These are phyloP conservation scores for Coniochaeta sp. DNA, from an alignment of 2,329 filamentous ascomycete species.

Conservation along the genomic window DNA sequence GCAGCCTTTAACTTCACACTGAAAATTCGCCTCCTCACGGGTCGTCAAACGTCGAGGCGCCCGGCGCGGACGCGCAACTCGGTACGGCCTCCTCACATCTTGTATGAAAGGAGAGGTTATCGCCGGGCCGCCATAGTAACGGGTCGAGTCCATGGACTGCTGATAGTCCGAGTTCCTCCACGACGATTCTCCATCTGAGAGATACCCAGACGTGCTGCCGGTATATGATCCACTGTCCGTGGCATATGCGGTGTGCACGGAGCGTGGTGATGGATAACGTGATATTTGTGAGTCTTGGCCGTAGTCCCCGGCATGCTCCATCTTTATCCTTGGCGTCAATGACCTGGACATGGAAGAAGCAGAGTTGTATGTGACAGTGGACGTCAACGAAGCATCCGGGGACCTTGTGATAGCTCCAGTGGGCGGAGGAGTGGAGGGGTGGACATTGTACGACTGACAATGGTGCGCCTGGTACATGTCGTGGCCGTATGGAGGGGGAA, in stretches of 20 bases:
- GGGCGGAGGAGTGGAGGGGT: slow-evolving; percentile 20
- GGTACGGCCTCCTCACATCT: slow-evolving; percentile 18
- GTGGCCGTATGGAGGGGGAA: slow-evolving; percentile 30
- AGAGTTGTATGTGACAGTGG: slow-evolving; percentile 22
- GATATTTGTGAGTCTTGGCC: slow-evolving; percentile 25
- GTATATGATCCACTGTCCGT: slow-evolving; percentile 17
- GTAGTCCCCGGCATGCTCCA: slow-evolving; percentile 28
- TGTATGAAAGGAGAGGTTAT: slow-evolving; percentile 15
- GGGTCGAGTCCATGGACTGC: slow-evolving; percentile 21
- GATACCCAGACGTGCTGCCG: slow-evolving; percentile 25
- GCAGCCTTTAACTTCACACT: slow-evolving; percentile 62
- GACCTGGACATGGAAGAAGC: slow-evolving; percentile 11
- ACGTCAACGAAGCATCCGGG: slow-evolving; percentile 20
- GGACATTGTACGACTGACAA: slow-evolving; percentile 10
- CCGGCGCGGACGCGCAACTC: slow-evolving; percentile 23
- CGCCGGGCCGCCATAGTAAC: slow-evolving; percentile 18
- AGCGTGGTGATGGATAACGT: slow-evolving; percentile 32
- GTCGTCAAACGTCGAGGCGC: slow-evolving; percentile 49
- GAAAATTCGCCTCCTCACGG: slow-evolving; percentile 62
- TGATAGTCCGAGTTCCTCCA: slow-evolving; percentile 33
- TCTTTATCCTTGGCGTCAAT: slow-evolving; percentile 28
- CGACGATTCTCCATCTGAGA: slow-evolving; percentile 26
- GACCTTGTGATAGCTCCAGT: slow-evolving; percentile 16
- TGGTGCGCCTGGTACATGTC: slow-evolving; percentile 32
- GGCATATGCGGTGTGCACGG: slow-evolving; percentile 24